phyloP scores from a whole-genome alignment of 164 flowering plant species.

The Nymphaea thermarum region DNA sequence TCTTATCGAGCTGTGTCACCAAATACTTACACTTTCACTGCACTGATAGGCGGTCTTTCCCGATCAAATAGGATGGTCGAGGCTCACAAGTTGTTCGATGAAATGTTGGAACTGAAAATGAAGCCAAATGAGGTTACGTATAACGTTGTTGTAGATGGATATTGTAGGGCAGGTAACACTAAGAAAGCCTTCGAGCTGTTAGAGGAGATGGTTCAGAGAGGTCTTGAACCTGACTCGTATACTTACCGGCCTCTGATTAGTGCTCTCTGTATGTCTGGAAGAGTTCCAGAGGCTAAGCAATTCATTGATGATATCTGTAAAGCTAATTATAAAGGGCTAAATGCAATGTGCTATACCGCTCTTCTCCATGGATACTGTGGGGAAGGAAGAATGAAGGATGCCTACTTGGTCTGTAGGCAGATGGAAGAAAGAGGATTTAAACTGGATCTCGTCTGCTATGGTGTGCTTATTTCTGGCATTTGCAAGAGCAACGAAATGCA shows the following conservation, averaged over 20 bases:
- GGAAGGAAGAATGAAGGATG: constrained; percentile 68
- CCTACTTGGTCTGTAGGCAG: constrained; percentile 36
- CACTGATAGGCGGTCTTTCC: constrained; percentile 67
- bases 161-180: constrained; percentile 49
- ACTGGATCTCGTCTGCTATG: constrained; percentile 71
- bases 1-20: constrained; percentile 56
- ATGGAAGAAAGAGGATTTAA: constrained; percentile 54
- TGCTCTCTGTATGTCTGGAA: constrained; percentile 64
- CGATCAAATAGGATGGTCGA: constrained; percentile 50
- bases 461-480: constrained; percentile 55
- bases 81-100: constrained; percentile 40
- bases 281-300: constrained; percentile 64
- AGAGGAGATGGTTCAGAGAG: constrained; percentile 64
- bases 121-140: constrained; percentile 72
- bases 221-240: constrained; percentile 66
- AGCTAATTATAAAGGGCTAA: constrained; percentile 28
- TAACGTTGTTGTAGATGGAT: constrained; percentile 83
- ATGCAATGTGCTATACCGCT: constrained; percentile 65
- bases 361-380: constrained; percentile 69
- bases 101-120: constrained; percentile 43
- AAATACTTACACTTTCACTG: constrained; percentile 57
- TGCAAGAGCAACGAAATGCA: constrained; percentile 26
- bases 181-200: constrained; percentile 61
- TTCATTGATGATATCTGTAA: constrained; percentile 54
- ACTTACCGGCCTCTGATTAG: constrained; percentile 68